phyloP scores from a whole-genome alignment of 2,329 filamentous ascomycete genomes.

The Kalaharituber pfeilii region DNA sequence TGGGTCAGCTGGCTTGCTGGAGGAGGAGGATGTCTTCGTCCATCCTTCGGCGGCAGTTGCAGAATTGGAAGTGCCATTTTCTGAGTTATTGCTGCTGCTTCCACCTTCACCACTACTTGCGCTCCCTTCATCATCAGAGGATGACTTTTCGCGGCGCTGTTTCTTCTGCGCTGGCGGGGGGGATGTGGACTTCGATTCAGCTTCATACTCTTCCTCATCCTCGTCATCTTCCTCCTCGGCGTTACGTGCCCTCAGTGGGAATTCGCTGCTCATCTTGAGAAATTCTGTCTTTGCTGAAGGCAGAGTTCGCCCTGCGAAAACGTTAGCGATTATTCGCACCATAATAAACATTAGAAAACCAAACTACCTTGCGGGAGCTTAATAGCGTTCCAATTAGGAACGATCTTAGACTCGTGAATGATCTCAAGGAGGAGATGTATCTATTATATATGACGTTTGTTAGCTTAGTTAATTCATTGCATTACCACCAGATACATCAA shows the following conservation, averaged over 20 bases:
- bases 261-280: not conserved
- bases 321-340: not conserved
- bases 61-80: not conserved
- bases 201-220: not conserved
- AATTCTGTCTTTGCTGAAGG: not conserved
- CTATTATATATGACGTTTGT: not conserved
- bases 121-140: not conserved
- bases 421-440: not conserved
- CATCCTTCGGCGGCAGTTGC: not conserved
- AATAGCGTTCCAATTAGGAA: not conserved
- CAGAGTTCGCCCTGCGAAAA: not conserved
- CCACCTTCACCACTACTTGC: not conserved
- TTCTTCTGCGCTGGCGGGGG: not conserved
- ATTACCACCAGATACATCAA: not conserved
- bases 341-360: no score
- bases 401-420: not conserved
- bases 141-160: not conserved
- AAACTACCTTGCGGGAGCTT: not conserved
- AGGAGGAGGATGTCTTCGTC: not conserved
- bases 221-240: not conserved
- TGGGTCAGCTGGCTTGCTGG: not conserved
- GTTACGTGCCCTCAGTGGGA: not conserved
- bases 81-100: not conserved
- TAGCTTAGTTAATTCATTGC: not conserved
- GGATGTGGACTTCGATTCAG: not conserved